Evolutionary conservation across 495 filamentous ascomycete genomes (phyloP).

Genomic region (Aspergillus leporis): DNA sequence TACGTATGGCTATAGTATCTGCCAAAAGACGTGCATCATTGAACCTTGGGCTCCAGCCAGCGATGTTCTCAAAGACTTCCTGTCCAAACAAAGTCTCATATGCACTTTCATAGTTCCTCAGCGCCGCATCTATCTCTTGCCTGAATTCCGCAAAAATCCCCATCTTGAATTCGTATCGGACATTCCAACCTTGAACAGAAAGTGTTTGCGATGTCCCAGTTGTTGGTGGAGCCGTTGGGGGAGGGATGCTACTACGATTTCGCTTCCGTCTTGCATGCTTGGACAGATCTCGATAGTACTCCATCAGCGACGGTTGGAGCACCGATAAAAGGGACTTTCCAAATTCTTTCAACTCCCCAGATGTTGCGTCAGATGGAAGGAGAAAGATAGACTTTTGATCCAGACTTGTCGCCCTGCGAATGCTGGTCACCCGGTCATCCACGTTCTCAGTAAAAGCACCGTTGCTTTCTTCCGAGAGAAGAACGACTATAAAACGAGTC

Average conservation of each 20-base stretch:
- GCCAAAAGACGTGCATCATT: constrained; percentile 81
- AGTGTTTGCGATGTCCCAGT: constrained; percentile 79
- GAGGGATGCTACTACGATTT: constrained; percentile 68
- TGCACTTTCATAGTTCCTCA: constrained; percentile 78
- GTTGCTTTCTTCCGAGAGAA: constrained; percentile 68
- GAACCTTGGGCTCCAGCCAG: constrained; percentile 82
- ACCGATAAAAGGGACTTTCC: constrained; percentile 59
- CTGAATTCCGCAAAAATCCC: constrained; percentile 88
- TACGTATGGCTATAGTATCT: constrained; percentile 75
- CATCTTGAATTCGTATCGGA: constrained; percentile 90
- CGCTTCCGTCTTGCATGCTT: constrained; percentile 86
- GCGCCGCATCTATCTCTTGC: constrained; percentile 83
- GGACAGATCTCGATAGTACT: constrained; percentile 88
- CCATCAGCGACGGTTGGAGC: constrained; percentile 62
- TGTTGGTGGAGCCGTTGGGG: constrained; percentile 80
- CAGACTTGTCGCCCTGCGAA: constrained; percentile 74
- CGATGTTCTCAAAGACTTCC: constrained; percentile 83
- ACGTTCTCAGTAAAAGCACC: constrained; percentile 58
- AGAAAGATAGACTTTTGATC: constrained; percentile 81
- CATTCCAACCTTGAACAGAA: constrained; percentile 83
- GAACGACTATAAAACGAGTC: constrained; percentile 70
- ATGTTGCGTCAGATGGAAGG: constrained; percentile 63
- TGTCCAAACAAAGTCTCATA: constrained; percentile 77
- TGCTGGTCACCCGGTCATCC: constrained; percentile 73
- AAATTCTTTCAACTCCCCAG: constrained; percentile 63